These are phyloP conservation scores for Pilatotrama ljubarskyi DNA, from an alignment of 768 basidiomycete genomes.

Conservation along the genomic window DNA sequence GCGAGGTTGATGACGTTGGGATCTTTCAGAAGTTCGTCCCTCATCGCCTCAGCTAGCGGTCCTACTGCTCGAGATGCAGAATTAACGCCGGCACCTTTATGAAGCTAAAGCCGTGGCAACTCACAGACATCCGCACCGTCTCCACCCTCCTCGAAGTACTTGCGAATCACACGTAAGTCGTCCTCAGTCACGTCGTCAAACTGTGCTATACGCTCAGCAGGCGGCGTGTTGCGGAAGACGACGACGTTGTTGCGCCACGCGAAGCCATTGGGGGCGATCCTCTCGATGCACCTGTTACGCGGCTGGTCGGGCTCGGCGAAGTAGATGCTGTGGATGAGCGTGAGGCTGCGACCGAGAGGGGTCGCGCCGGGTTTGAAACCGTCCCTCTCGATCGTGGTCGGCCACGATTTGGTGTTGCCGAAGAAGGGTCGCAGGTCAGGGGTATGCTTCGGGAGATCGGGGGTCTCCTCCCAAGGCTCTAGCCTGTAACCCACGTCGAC, in stretches of 20 bases:
- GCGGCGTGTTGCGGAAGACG: background rate
- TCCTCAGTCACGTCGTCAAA: background rate
- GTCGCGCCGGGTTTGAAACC: background rate
- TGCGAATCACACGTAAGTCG: background rate
- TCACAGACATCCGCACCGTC: background rate
- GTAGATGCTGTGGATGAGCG: background rate
- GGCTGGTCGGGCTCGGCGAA: background rate
- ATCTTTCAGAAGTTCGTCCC: no score
- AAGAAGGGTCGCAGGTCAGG: background rate
- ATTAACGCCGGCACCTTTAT: no score
- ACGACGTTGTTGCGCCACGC: background rate
- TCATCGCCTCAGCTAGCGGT: no score
- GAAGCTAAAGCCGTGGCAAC: no score
- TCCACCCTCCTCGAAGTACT: background rate
- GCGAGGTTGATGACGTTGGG: no score
- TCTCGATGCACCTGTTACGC: background rate
- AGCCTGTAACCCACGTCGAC: constrained; percentile 1
- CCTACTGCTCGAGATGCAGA: no score
- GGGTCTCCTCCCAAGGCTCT: no score
- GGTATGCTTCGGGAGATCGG: background rate
- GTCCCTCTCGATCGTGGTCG: background rate
- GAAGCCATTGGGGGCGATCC: background rate
- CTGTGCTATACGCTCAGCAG: background rate
- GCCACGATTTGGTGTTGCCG: background rate
- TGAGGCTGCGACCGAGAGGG: background rate